Conservation (phyloP, 1,139 yeast species). For the Pichia sp. region DNA sequence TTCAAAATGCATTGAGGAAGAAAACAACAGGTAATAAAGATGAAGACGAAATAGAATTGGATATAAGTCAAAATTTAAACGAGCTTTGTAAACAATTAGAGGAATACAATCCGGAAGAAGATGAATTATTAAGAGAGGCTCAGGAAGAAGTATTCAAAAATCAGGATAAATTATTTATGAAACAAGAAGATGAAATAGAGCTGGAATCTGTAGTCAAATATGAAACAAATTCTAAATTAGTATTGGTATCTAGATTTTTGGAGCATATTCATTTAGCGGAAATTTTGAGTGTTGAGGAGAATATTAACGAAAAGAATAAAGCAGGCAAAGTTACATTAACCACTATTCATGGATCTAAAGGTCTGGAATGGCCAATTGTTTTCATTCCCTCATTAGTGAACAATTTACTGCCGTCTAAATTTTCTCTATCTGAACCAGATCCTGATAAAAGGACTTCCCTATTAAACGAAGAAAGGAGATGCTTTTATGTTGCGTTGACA, state of each 20-base stretch:
- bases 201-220: too few species aligned
- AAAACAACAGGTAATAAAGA: constrained; percentile 19
- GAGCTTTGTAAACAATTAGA: constrained; percentile 26
- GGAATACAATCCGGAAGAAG: constrained; percentile 24
- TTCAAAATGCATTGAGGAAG: constrained; percentile 17
- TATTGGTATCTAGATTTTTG: constrained; percentile 34
- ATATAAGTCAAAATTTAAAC: constrained; percentile 24
- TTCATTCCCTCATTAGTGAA: constrained; percentile 70
- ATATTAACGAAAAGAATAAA: constrained; percentile 3
- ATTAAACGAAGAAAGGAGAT: constrained; percentile 68
- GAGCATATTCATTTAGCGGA: constrained; percentile 52
- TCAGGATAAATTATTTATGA: constrained; percentile 6
- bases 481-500: constrained; percentile 83
- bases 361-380: constrained; percentile 92
- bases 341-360: constrained; percentile 90
- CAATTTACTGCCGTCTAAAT: constrained; percentile 32
- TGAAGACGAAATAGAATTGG: constrained; percentile 21
- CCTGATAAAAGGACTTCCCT: constrained; percentile 18
- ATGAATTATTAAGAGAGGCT: constrained; percentile 18
- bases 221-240: too few species aligned
- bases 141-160: constrained; percentile 13
- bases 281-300: constrained; percentile 16
- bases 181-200: neutral
- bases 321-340: constrained; percentile 33
- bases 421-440: constrained; percentile 20